Conservation (phyloP, 768 basidiomycete species). For the Polyporus arcularius region DNA sequence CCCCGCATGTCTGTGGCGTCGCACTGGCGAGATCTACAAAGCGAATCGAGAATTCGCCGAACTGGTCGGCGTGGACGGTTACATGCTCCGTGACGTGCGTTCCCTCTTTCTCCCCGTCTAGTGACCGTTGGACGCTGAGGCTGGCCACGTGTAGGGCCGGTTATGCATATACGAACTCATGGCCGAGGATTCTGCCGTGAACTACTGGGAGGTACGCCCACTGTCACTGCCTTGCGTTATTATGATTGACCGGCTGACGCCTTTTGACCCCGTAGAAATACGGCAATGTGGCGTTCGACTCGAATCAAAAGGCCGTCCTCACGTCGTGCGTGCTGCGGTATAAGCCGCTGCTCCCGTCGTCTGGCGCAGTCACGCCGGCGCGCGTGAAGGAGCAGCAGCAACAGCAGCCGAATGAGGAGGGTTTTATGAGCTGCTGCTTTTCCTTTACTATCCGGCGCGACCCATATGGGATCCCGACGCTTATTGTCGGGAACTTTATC, state of each 20-base stretch:
- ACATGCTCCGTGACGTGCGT: conserved; percentile 83
- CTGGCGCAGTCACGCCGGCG: conserved; percentile 34
- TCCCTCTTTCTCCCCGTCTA: background rate
- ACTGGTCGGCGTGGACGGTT: conserved; percentile 83
- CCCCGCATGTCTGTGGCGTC: conserved; percentile 93
- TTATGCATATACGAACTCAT: conserved; percentile 97
- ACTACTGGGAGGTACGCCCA: conserved; percentile 88
- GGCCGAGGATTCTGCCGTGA: conserved; percentile 95
- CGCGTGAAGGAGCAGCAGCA: conserved; percentile 28
- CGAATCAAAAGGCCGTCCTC: conserved; percentile 88
- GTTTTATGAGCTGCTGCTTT: conserved; percentile 84
- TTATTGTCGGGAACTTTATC: conserved; percentile 91
- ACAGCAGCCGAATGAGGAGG: conserved; percentile 57
- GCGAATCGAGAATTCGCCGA: conserved; percentile 96
- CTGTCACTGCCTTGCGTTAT: background rate
- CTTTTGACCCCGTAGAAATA: conserved; percentile 71
- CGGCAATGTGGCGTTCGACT: conserved; percentile 89
- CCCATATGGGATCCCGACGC: conserved; percentile 84
- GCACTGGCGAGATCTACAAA: conserved; percentile 99
- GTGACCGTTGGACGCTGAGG: background rate
- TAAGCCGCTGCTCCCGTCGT: conserved; percentile 61
- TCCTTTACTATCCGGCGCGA: conserved; percentile 88
- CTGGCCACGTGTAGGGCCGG: conserved; percentile 58
- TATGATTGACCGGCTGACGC: background rate
- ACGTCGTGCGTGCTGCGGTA: conserved; percentile 88